Evolutionary conservation across 2,329 filamentous ascomycete genomes (phyloP), one percentile per base, ranked within the genome.

Genomic region (Penicillium sp.): DNA sequence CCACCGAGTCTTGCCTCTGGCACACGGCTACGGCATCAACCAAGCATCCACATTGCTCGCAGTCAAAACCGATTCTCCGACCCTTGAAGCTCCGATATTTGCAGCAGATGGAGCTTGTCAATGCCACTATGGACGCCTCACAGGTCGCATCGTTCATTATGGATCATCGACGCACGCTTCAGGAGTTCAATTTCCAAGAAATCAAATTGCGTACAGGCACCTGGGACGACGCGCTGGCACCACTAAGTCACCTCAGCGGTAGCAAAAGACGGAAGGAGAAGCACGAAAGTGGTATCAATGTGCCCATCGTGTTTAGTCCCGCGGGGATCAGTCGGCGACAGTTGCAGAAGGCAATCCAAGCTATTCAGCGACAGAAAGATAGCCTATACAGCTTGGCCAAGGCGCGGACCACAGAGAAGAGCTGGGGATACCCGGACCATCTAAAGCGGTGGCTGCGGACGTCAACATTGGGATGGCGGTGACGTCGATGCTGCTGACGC

Each of bases 201-300:
- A 80, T 89, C 12, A 71, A 75, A 18, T 73, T 94, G 29, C 73
- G 79, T 34, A 74, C 76, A 43, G 86, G 84, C 17, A 82, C 72
- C 40, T 94, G 86, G 86, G 83, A 92, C 41, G 82, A 88, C 18
- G 86, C 85, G 0, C 74, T 94, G n/a, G 77, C 79, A 26, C 83
- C 84, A 1, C 67, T 93, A 39, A 78, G 75, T 10, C 44, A 42
- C 16, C 61, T 62, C 26, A 52, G 54, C 15, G 53, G 53, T 10
- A 54, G 47, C 34, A 63, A 68, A 3, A 62, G 65, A 40, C 64
- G 59, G 42, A 63, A 61, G 30, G 52, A 61, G 28, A 55, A 65
- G 28, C 51, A 62, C 18, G 65, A 58, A 32, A 61, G 26, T 28
- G 32, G 14, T 3, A 23, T 64, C 52, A 56, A 65, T 28, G 61